Evolutionary conservation across 2,329 filamentous ascomycete species (phyloP).

Genomic region (Trichoderma afroharzianum): DNA sequence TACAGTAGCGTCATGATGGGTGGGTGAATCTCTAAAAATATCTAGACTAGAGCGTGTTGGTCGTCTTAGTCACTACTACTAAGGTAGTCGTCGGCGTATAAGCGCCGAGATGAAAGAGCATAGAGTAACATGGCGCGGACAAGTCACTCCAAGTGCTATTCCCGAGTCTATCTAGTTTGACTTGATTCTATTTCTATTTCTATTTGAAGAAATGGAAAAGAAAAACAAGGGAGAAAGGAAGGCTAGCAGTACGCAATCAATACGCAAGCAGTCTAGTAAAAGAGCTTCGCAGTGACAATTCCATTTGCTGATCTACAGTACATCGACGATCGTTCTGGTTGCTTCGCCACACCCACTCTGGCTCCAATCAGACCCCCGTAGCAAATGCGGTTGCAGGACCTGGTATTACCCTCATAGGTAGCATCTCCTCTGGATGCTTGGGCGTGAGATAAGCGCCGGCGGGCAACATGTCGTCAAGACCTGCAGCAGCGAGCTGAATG

Average conservation of each 20-base stretch:
- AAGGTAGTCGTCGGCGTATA: background rate
- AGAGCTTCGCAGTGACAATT: background rate
- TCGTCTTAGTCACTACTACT: background rate
- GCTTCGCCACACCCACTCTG: conserved; percentile 7
- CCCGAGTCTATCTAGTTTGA: background rate
- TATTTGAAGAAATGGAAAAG: background rate
- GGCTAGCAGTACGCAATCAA: background rate
- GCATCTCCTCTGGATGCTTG: background rate
- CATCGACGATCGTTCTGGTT: background rate
- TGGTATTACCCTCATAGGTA: conserved; percentile 3
- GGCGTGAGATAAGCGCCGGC: conserved; percentile 17
- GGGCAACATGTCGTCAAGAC: background rate
- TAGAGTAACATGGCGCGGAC: background rate
- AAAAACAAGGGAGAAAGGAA: background rate
- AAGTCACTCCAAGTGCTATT: background rate
- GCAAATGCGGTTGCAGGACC: background rate
- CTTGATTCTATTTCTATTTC: background rate
- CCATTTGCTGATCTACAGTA: background rate
- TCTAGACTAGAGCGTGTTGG: background rate
- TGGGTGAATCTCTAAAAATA: background rate
- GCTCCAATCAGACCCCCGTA: background rate
- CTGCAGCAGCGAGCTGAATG: conserved; percentile 9
- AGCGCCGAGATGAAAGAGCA: background rate
- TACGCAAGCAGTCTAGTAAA: background rate
- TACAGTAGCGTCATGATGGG: background rate